Conservation (phyloP, 441 rosid genomes). For the Arabidopsis hybrid region DNA sequence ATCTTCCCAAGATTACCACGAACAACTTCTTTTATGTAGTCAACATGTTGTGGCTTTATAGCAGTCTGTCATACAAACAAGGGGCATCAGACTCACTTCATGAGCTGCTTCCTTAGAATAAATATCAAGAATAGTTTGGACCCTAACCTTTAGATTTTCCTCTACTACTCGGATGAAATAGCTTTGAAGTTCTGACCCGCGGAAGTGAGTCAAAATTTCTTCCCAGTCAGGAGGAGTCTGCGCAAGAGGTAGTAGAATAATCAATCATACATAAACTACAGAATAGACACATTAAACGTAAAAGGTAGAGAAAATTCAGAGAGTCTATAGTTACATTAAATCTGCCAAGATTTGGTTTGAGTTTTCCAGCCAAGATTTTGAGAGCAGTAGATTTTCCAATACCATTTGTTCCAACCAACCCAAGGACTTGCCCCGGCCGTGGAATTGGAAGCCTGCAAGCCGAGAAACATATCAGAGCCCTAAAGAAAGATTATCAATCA, state of each 20-base stretch:
- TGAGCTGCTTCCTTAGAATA: neutral
- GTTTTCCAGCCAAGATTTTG: constrained; percentile 87
- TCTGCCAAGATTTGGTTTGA: constrained; percentile 95
- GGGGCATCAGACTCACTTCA: neutral
- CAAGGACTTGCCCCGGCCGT: constrained; percentile 97
- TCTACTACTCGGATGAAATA: constrained; percentile 91
- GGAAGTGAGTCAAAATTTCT: constrained; percentile 90
- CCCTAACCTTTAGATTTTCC: constrained; percentile 83
- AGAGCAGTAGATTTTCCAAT: constrained; percentile 97
- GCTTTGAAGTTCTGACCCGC: constrained; percentile 95
- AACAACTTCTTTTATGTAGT: constrained; percentile 87
- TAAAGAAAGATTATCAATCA: neutral
- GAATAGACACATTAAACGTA: neutral
- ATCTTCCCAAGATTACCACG: constrained; percentile 89
- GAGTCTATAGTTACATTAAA: constrained; percentile 58
- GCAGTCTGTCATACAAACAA: constrained; percentile 60
- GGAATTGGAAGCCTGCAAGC: constrained; percentile 85
- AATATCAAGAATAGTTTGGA: neutral
- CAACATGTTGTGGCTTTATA: constrained; percentile 95
- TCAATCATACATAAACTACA: neutral
- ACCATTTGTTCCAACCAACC: constrained; percentile 97
- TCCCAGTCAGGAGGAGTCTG: constrained; percentile 99
- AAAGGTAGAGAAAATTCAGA: constrained; percentile 1
- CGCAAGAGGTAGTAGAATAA: constrained; percentile 20
- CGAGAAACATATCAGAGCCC: neutral